These are phyloP conservation scores for Hypoxylon sp. DNA, from an alignment of 2,329 filamentous ascomycete species.

Conservation along the genomic window DNA sequence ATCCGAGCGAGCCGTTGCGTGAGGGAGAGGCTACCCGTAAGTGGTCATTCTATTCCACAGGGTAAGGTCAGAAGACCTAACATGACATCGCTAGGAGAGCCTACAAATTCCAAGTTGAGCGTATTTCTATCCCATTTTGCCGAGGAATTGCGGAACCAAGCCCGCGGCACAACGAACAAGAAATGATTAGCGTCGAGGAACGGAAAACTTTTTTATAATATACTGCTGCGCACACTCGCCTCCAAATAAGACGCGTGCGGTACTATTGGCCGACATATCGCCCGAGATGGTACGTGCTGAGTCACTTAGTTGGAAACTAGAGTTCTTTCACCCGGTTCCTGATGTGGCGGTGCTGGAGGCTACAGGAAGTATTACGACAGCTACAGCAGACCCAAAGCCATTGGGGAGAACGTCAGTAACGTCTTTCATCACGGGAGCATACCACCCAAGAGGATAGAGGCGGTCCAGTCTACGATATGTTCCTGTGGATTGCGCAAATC, in stretches of 20 bases:
- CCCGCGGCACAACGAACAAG: conserved; percentile 56
- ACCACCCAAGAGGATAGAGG: not conserved
- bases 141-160: conserved; percentile 67
- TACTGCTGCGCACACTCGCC: not conserved
- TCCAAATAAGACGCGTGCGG: not conserved
- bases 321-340: not conserved
- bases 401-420: not conserved
- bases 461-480: not conserved
- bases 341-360: not conserved
- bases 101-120: conserved; percentile 24
- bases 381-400: not conserved
- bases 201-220: not conserved
- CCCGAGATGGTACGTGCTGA: not conserved
- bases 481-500: not conserved
- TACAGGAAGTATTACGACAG: not conserved
- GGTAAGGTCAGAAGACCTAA: not conserved
- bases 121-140: conserved; percentile 64
- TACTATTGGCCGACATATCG: not conserved
- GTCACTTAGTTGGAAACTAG: not conserved
- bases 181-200: conserved; percentile 37
- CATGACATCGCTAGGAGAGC: conserved; percentile 55
- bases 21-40: conserved; percentile 68
- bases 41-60: not conserved
- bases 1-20: conserved; percentile 65
- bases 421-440: not conserved